Percentiles rank a stretch among this genome's conserved stretches.
Evolutionary conservation across 2,329 filamentous ascomycete genomes (phyloP).

Genomic region (Rasamsonia emersonii): DNA sequence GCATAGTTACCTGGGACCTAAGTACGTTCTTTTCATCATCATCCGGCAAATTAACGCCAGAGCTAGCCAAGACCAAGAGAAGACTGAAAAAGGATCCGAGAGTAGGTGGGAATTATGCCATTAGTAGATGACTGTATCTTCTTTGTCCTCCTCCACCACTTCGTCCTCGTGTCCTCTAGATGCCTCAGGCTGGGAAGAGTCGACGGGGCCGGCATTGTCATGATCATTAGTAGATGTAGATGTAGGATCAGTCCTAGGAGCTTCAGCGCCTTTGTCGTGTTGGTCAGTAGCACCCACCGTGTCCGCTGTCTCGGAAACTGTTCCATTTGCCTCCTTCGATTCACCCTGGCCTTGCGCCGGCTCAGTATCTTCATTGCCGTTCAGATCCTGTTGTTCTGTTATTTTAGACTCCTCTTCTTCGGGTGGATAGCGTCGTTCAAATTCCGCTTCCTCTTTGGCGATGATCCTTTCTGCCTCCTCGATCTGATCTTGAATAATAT

Average conservation of each 20-base stretch:
- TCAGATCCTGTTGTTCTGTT: conserved; percentile 18
- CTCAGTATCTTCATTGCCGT: conserved; percentile 16
- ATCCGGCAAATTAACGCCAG: no score
- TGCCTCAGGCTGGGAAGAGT: conserved; percentile 26
- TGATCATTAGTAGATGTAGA: conserved; percentile 20
- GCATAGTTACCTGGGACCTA: no score
- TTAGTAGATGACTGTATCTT: conserved; percentile 86
- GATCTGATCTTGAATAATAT: conserved; percentile 61
- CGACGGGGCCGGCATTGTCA: conserved; percentile 27
- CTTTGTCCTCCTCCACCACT: conserved; percentile 72
- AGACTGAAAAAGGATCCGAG: not conserved
- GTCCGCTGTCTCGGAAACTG: conserved; percentile 37
- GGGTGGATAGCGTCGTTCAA: conserved; percentile 42
- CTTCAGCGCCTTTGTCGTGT: conserved; percentile 10
- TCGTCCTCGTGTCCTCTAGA: conserved; percentile 55
- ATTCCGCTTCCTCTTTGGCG: conserved; percentile 56
- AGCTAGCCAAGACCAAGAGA: not conserved
- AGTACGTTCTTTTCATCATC: no score
- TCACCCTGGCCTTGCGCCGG: conserved; percentile 10
- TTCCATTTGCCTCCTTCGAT: conserved; percentile 24
- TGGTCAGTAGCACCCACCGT: conserved; percentile 17
- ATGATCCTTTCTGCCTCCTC: conserved; percentile 56
- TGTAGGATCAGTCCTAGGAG: conserved; percentile 9
- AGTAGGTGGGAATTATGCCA: no score
- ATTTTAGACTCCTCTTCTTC: conserved; percentile 16